Evolutionary conservation across 2,329 filamentous ascomycete species (phyloP).

Genomic region (Fusarium pseudoanthophilum): DNA sequence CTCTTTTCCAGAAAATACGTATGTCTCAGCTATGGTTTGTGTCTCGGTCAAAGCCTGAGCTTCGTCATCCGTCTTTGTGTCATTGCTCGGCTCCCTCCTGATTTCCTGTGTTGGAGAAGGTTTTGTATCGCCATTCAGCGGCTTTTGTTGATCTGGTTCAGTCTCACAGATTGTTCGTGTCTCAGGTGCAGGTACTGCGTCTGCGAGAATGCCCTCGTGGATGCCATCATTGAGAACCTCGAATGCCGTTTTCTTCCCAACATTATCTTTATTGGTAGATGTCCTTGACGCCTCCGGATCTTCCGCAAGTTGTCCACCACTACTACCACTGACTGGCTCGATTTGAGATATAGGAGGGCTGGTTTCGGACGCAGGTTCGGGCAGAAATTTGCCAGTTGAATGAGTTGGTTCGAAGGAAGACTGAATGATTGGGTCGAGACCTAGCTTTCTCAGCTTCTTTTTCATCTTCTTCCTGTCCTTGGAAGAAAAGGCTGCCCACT

Average conservation of each 20-base stretch:
- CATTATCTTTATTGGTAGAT: not conserved
- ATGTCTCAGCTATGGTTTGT: not conserved
- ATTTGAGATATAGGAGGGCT: not conserved
- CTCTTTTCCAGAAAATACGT: not conserved
- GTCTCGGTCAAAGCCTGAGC: not conserved
- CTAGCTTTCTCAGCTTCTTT: conserved; percentile 37
- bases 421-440: conserved; percentile 29
- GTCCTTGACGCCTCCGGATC: not conserved
- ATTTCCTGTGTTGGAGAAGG: not conserved
- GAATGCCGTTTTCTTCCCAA: not conserved
- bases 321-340: not conserved
- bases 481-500: conserved; percentile 27
- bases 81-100: not conserved
- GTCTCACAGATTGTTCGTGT: not conserved
- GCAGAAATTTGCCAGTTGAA: not conserved
- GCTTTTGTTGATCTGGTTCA: conserved; percentile 15
- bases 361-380: not conserved
- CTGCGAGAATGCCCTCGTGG: not conserved
- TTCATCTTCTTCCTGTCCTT: conserved; percentile 42
- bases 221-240: not conserved
- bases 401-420: conserved; percentile 4
- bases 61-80: conserved; percentile 8
- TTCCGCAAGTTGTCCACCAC: not conserved
- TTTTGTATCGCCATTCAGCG: not conserved
- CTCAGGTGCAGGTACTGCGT: not conserved